These are phyloP conservation scores for Trichocladium antarcticum DNA, from an alignment of 495 filamentous ascomycete species.

Conservation along the genomic window DNA sequence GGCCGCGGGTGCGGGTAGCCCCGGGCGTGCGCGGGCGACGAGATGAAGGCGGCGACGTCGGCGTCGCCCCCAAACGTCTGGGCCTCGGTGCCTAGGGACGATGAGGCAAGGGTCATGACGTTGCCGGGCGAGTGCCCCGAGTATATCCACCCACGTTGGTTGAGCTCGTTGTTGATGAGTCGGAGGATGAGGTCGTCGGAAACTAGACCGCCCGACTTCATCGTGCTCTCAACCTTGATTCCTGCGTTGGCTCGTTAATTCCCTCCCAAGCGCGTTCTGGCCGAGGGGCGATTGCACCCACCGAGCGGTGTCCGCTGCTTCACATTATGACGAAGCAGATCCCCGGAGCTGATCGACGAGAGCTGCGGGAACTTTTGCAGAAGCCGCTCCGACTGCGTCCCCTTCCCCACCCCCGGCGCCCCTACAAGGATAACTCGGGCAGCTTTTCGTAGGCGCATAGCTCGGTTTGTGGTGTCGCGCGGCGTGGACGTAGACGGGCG, in stretches of 20 bases:
- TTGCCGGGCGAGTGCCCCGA: conserved; percentile 23
- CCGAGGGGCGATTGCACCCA: conserved; percentile 30
- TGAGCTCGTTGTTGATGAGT: conserved; percentile 80
- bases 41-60: conserved; percentile 30
- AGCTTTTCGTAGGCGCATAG: conserved; percentile 60
- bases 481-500: neutral
- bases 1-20: conserved; percentile 29
- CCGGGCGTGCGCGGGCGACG: conserved; percentile 29
- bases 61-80: conserved; percentile 20
- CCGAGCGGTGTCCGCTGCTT: conserved; percentile 74
- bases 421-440: conserved; percentile 92
- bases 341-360: conserved; percentile 85
- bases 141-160: conserved; percentile 68
- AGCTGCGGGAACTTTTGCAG: conserved; percentile 79
- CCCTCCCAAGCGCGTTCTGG: neutral
- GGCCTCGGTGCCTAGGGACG: conserved; percentile 19
- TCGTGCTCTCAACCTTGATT: conserved; percentile 75
- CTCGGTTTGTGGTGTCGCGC: conserved; percentile 1
- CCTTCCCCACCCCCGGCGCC: conserved; percentile 87
- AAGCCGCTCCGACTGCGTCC: conserved; percentile 84
- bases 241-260: conserved; percentile 38
- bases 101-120: conserved; percentile 35
- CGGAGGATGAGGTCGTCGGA: conserved; percentile 84
- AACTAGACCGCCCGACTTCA: conserved; percentile 74
- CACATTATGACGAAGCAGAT: conserved; percentile 86